Evolutionary conservation across 1,139 yeast species (phyloP).

Genomic region (Yamadazyma conglobata): DNA sequence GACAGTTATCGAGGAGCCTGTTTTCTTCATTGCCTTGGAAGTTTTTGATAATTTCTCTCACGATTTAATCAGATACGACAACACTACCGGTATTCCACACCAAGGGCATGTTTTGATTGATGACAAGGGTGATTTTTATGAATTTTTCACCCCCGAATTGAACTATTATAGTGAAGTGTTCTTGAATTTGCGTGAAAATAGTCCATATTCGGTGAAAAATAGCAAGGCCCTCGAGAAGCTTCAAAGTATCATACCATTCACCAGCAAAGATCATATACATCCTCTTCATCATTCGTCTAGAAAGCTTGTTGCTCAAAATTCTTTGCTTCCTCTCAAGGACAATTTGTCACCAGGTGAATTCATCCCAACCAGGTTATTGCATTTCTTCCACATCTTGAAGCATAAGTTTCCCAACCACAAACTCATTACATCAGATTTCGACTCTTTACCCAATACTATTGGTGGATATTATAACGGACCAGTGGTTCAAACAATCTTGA

Average conservation of each 20-base stretch:
- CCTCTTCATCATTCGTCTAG: conserved; percentile 38
- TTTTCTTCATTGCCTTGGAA: conserved; percentile 78
- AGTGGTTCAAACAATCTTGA: conserved; percentile 76
- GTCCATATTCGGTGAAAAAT: conserved; percentile 32
- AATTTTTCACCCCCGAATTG: conserved; percentile 66
- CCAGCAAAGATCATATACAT: conserved; percentile 32
- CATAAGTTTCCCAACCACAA: conserved; percentile 74
- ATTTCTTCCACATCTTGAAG: conserved; percentile 62
- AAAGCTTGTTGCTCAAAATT: conserved; percentile 28
- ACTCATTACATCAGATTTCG: conserved; percentile 70
- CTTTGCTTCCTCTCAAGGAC: conserved; percentile 58
- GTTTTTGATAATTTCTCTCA: conserved; percentile 86
- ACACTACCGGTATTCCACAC: conserved; percentile 60
- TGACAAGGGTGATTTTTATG: conserved; percentile 71
- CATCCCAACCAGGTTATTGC: conserved; percentile 71
- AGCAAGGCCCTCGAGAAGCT: conserved; percentile 17
- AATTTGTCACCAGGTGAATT: conserved; percentile 73
- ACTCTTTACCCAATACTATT: conserved; percentile 57
- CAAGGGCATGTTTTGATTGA: conserved; percentile 80
- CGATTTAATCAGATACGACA: conserved; percentile 76
- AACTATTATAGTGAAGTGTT: conserved; percentile 59
- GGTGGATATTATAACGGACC: conserved; percentile 69
- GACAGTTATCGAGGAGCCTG: conserved; percentile 58
- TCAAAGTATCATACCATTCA: conserved; percentile 30
- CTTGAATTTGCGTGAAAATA: conserved; percentile 51